These are phyloP conservation scores for Penicillium sp. DNA, from an alignment of 2,329 filamentous ascomycete species.

Conservation along the genomic window DNA sequence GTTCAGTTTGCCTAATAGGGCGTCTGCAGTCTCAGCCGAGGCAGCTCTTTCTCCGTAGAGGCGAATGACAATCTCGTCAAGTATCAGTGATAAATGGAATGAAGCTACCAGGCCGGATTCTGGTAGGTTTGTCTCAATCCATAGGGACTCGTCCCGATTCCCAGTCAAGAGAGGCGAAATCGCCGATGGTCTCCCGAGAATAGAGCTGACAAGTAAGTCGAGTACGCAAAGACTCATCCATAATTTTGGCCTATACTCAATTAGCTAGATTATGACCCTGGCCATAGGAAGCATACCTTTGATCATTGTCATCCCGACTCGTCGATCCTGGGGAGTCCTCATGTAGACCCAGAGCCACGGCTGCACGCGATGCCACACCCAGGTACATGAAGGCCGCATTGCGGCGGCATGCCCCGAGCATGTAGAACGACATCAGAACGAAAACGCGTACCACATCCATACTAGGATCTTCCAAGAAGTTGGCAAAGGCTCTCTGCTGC, in stretches of 20 bases:
- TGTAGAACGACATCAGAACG: slow-evolving; percentile 60
- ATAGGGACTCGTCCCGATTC: slow-evolving; percentile 18
- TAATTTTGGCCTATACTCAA: slow-evolving; percentile 38
- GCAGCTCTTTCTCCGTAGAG: slow-evolving; percentile 45
- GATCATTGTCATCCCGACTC: slow-evolving; percentile 16
- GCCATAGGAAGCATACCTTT: slow-evolving; percentile 21
- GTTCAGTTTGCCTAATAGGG: slow-evolving; percentile 46
- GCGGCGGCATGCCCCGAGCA: slow-evolving; percentile 59
- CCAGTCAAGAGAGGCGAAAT: slow-evolving; percentile 30
- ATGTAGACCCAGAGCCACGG: slow-evolving; percentile 59
- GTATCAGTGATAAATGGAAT: slow-evolving; percentile 46
- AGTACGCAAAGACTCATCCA: slow-evolving; percentile 53
- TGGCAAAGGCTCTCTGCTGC: slow-evolving; percentile 51
- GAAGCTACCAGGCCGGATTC: slow-evolving; percentile 42
- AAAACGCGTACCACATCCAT: slow-evolving; percentile 56
- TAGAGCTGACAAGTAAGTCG: slow-evolving; percentile 51
- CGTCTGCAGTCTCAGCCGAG: slow-evolving; percentile 39
- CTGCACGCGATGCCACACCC: slow-evolving; percentile 59
- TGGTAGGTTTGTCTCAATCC: slow-evolving; percentile 8
- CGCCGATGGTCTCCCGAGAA: slow-evolving; percentile 48
- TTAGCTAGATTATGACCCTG: slow-evolving; percentile 1
- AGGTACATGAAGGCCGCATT: slow-evolving; percentile 66
- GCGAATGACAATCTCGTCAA: slow-evolving; percentile 47
- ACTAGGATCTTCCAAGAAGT: slow-evolving; percentile 57
- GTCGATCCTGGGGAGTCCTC: slow-evolving; percentile 19